phyloP scores from a whole-genome alignment of 345 rosid genomes.

The Populus davidiana region DNA sequence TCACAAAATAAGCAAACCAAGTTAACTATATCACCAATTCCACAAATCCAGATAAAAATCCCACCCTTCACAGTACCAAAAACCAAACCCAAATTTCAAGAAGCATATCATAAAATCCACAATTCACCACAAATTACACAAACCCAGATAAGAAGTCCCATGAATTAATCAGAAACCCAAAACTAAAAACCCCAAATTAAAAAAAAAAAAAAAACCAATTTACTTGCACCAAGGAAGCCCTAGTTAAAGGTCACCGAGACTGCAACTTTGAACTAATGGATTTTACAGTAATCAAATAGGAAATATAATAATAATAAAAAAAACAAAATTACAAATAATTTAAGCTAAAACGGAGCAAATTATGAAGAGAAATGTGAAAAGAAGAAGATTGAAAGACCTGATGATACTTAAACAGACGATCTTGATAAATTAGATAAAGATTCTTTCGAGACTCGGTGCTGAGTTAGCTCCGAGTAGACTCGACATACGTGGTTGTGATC shows the following conservation, averaged over 20 bases:
- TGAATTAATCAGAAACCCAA: not conserved
- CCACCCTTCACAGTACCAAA: not conserved
- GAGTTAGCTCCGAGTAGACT: slow-evolving; percentile 32
- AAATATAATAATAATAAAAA: not conserved
- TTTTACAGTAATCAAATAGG: not conserved
- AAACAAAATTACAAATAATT: not conserved
- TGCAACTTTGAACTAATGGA: not conserved
- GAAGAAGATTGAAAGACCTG: slow-evolving; percentile 16
- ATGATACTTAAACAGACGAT: not conserved
- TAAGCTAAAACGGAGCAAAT: not conserved
- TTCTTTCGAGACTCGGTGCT: slow-evolving; percentile 10
- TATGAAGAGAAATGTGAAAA: not conserved
- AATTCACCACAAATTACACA: not conserved
- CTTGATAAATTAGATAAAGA: slow-evolving; percentile 13
- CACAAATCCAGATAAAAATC: slow-evolving; percentile 11
- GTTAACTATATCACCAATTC: not conserved
- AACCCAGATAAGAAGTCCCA: not conserved
- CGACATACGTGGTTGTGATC: slow-evolving; percentile 9
- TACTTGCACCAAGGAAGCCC: not conserved
- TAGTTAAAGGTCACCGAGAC: not conserved
- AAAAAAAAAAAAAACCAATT: not conserved
- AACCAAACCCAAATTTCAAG: slow-evolving; percentile 1
- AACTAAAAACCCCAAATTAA: not conserved
- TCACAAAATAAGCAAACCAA: not conserved
- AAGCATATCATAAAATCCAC: not conserved